Base-by-base conservation (phyloP, 2,329 filamentous ascomycete genomes). In the Podosphaera fusca region DNA sequence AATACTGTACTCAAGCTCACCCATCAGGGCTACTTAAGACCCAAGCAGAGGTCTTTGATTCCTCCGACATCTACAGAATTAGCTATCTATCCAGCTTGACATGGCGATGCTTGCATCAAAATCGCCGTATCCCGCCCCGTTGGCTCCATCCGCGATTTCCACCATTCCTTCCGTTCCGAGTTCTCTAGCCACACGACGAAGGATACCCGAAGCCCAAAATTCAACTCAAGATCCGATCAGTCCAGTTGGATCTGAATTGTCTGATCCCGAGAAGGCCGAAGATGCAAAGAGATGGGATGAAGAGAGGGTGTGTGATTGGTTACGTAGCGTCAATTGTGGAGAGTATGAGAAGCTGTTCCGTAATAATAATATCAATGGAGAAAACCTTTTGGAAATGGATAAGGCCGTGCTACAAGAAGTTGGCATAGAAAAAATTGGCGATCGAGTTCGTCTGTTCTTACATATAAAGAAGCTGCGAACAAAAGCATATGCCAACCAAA, bases 341-440 rank as follows among this genome's bases (percentile, higher is more conserved):
- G 88, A 96, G 67, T 96, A 98, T 70, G 88, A 95, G 68, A 82
- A 85, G 66, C 71, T 95, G 33, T 95, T 95, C 70, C 72, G 85
- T 71, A 82, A 82, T 67, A 95, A 98, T 69, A 87, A 96, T 70
- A 95, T 98, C 73, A 98, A 92, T 67, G 92, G 92, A 65, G 88
- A 95, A 72, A 95, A 94, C 67, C 75, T 98, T 50, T 77, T 98
- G 63, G 92, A 98, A 71, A 90, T 95, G 76, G 92, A 98, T 70
- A 94, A 95, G 74, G 84, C 88, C 57, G 87, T 94, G 46, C 76
- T 98, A 61, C 94, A 95, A 70, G 92, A 98, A 69, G 94, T 98
- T 80, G 92, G 92, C 49, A 90, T 98, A 64, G 94, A 95, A 64
- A 98, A 96, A 71, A 86, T 98, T 62, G 92, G 92, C 61, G 92